Conservation (phyloP, 2,329 filamentous ascomycete species). For the Xylariaceae sp. region DNA sequence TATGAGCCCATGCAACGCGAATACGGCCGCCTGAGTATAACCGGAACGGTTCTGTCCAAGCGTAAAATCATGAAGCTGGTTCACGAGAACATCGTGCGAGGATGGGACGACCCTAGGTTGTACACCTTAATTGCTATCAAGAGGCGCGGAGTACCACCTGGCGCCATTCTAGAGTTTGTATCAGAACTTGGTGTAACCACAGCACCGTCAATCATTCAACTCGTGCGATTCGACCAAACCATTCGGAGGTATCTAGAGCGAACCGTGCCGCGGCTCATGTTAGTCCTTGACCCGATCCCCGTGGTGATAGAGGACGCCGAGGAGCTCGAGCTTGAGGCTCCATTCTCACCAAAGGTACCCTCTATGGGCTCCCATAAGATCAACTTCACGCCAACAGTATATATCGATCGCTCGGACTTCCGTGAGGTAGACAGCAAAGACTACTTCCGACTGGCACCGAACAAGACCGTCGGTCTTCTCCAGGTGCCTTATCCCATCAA, state of each 20-base stretch:
- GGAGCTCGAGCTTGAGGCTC: conserved; percentile 65
- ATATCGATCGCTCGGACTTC: conserved; percentile 80
- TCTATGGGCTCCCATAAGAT: conserved; percentile 58
- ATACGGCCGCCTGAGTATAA: conserved; percentile 61
- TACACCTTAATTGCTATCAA: conserved; percentile 78
- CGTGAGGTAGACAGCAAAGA: conserved; percentile 66
- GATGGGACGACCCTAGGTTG: conserved; percentile 87
- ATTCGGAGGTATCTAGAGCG: conserved; percentile 83
- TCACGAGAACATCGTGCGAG: conserved; percentile 70
- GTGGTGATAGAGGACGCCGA: conserved; percentile 77
- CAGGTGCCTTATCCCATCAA: conserved; percentile 67
- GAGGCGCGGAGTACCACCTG: conserved; percentile 80
- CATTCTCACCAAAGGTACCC: conserved; percentile 79
- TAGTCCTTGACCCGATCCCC: conserved; percentile 80
- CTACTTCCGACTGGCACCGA: conserved; percentile 74
- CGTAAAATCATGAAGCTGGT: conserved; percentile 78
- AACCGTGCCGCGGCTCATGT: conserved; percentile 83
- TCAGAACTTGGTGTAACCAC: conserved; percentile 91
- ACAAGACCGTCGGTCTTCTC: conserved; percentile 69
- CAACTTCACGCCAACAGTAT: conserved; percentile 70
- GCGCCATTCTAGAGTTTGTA: conserved; percentile 83
- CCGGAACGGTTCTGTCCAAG: conserved; percentile 84
- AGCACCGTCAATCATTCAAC: conserved; percentile 72
- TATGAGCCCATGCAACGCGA: conserved; percentile 95
- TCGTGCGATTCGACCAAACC: conserved; percentile 76